Evolutionary conservation across 352 stramenopile genomes (phyloP).

Genomic region (Pythium phragmiticola): DNA sequence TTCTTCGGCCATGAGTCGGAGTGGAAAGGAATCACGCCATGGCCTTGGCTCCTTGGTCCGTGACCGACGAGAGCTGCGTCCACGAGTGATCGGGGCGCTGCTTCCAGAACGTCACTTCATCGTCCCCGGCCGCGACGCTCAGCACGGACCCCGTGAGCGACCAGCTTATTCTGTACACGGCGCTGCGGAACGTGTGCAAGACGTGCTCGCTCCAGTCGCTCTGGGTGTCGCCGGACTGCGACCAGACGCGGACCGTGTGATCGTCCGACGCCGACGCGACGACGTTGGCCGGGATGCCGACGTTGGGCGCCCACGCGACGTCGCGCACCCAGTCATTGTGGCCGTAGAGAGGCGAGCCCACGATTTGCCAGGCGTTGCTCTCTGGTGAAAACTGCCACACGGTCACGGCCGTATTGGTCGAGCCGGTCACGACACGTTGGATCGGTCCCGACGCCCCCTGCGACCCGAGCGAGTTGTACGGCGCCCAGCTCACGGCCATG

Average conservation of each 20-base stretch:
- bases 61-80: slow-evolving; percentile 73
- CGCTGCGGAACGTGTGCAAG: slow-evolving; percentile 63
- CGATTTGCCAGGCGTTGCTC: slow-evolving; percentile 40
- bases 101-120: slow-evolving; percentile 85
- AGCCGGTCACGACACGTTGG: slow-evolving; percentile 75
- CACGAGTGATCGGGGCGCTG: slow-evolving; percentile 58
- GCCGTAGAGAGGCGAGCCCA: slow-evolving; percentile 48
- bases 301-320: slow-evolving; percentile 80
- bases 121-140: slow-evolving; percentile 61
- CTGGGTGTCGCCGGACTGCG: slow-evolving; percentile 51
- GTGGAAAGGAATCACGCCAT: slow-evolving; percentile 14
- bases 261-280: slow-evolving; percentile 83
- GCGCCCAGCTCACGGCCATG: slow-evolving; percentile 81
- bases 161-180: slow-evolving; percentile 85
- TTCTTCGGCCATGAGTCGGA: too few species aligned
- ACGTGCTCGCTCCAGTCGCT: slow-evolving; percentile 65
- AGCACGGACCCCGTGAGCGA: slow-evolving; percentile 71
- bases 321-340: slow-evolving; percentile 86
- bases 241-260: slow-evolving; percentile 80
- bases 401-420: slow-evolving; percentile 56
- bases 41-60: slow-evolving; percentile 53
- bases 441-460: slow-evolving; percentile 62
- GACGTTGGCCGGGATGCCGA: slow-evolving; percentile 78
- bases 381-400: slow-evolving; percentile 56
- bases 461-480: slow-evolving; percentile 84